Evolutionary conservation across 495 filamentous ascomycete species (phyloP).

Genomic region (Penicillium samsonianum): DNA sequence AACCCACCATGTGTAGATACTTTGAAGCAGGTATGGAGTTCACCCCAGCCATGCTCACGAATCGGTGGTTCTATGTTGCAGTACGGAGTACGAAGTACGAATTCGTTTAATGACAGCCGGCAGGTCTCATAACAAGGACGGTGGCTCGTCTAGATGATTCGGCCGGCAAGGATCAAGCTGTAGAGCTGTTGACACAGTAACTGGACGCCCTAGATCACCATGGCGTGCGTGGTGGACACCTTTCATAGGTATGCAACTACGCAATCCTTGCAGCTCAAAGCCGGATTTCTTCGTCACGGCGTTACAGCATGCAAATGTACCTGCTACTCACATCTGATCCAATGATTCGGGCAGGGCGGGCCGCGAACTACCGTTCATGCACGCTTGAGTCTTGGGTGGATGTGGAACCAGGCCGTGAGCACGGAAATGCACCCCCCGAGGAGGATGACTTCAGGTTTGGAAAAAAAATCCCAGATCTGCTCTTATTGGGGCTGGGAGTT

Average conservation of each 20-base stretch:
- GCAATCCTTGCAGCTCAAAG: slow-evolving; percentile 5
- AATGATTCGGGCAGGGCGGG: slow-evolving; percentile 3
- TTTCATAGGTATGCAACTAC: slow-evolving; percentile 1
- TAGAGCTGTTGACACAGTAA: slow-evolving; percentile 8
- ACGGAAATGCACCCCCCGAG: slow-evolving; percentile 6
- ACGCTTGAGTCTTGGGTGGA: slow-evolving; percentile 13
- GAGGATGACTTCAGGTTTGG: background rate
- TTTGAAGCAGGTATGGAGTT: background rate
- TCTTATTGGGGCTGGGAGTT: background rate
- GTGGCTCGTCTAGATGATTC: background rate
- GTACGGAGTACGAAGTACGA: background rate
- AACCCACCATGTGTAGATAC: slow-evolving; percentile 4
- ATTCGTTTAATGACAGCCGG: background rate
- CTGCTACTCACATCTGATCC: slow-evolving; percentile 4
- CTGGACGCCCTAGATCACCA: background rate
- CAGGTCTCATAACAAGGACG: slow-evolving; percentile 8
- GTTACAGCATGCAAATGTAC: slow-evolving; percentile 6
- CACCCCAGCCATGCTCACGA: background rate
- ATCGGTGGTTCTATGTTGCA: background rate
- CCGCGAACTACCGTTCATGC: slow-evolving; percentile 33
- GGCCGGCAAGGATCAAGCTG: slow-evolving; percentile 7
- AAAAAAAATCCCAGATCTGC: background rate
- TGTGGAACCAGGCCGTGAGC: background rate
- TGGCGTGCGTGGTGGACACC: background rate
- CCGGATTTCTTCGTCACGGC: background rate